Conservation (phyloP, 2,329 filamentous ascomycete species). For the Sporothrix pseudoabietina region DNA sequence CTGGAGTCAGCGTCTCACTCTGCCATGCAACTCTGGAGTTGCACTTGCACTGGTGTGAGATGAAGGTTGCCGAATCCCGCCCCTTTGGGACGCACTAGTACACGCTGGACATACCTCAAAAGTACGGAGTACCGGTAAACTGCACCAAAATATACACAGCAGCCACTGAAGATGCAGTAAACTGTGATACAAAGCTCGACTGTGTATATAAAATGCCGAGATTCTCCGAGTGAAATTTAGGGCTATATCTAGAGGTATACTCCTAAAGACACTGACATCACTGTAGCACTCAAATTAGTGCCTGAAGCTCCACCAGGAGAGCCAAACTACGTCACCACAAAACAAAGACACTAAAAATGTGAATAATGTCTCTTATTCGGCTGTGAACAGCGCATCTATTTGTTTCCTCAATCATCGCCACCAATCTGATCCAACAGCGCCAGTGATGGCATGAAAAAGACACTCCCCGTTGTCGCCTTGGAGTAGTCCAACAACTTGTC, state of each 20-base stretch:
- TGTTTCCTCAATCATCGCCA: background rate
- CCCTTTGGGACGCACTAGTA: too few relatives aligned
- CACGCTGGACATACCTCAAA: background rate
- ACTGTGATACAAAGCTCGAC: background rate
- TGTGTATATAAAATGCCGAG: background rate
- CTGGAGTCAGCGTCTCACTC: background rate
- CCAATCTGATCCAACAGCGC: slow-evolving; percentile 39
- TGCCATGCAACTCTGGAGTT: background rate
- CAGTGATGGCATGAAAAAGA: slow-evolving; percentile 56
- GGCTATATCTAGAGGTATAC: background rate
- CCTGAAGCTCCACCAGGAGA: too few relatives aligned
- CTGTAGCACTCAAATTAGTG: too few relatives aligned
- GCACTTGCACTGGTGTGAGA: background rate
- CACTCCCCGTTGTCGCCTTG: slow-evolving; percentile 53
- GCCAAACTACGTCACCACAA: too few relatives aligned
- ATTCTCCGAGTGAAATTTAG: background rate
- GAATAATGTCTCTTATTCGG: background rate
- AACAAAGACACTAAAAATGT: too few relatives aligned
- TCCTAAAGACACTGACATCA: background rate
- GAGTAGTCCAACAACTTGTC: slow-evolving; percentile 60
- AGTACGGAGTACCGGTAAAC: background rate
- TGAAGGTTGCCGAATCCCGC: background rate
- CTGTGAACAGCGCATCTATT: background rate
- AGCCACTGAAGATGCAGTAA: background rate
- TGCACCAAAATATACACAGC: background rate